Base-by-base conservation (phyloP, 129 eudicot genomes). In the Sambucus nigra region DNA sequence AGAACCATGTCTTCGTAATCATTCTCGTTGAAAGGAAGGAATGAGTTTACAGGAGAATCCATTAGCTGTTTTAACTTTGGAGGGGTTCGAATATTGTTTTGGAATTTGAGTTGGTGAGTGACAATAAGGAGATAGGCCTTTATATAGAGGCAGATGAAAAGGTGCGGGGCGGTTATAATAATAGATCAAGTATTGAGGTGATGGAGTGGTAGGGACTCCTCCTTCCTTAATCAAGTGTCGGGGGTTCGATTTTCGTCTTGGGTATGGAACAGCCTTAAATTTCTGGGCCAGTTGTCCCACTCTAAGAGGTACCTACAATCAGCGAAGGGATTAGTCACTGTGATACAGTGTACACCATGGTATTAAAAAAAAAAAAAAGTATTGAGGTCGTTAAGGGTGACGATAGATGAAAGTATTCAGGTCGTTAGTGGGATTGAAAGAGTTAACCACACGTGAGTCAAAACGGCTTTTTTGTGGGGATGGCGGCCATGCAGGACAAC, bases 1-100 rank as follows among this genome's bases (percentile, higher is more conserved):
- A 72, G 73, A 60, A 72, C 59, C 73, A 72, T 72, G 31, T 72
- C 78, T 40, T 66, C 42, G 5, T 68, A 60, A 59, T 72, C 78
- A 27, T 41, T 55, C 47, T 72, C 73, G 49, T 72, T 66, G 32
- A 72, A 72, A 2, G 78, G 78, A 26, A 72, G 67, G 5, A 32
- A 38, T 31, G 52, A 20, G 48, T 42, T 14, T 16, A 5, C 20
- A 15, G 16, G 4, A 14, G 18, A 15, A 16, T 40, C 4, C 15
- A 3, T 40, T 40, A 40, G 13, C 13, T 14, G 2, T 14, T 42
- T 42, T 2, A 42, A 15, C 16, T 14, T 42, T 2, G 20, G 48
- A 7, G 5, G 13, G 15, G 46, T 15, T 13, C 16, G 48, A 42
- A 13, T 4, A 6, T 20, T 16, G 0, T 42, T 42, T 42, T 40